Evolutionary conservation across 2,329 filamentous ascomycete genomes (phyloP).

Genomic region (Ilyonectria sp.): DNA sequence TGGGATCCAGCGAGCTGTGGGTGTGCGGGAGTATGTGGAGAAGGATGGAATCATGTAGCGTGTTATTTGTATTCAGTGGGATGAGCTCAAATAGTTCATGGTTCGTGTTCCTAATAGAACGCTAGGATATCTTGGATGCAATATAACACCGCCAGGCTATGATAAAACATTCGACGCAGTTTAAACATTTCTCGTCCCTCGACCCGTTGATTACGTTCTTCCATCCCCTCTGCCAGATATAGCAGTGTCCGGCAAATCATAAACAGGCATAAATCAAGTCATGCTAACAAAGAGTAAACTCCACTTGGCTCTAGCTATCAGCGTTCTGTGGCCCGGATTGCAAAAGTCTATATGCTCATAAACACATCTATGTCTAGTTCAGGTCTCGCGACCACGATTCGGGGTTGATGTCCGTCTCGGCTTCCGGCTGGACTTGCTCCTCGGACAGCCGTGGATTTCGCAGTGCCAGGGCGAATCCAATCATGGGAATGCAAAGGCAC

Average conservation of each 20-base stretch:
- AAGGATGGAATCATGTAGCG: slow-evolving; percentile 18
- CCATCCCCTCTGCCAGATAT: neutral
- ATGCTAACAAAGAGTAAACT: neutral
- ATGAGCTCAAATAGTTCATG: neutral
- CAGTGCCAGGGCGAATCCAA: slow-evolving; percentile 59
- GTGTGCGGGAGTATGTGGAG: neutral
- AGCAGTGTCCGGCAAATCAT: neutral
- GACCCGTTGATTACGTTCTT: neutral
- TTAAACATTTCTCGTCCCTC: no score
- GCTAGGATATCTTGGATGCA: neutral
- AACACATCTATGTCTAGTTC: neutral
- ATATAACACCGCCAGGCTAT: neutral
- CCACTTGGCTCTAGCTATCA: neutral
- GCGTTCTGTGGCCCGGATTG: neutral
- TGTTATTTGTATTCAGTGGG: neutral
- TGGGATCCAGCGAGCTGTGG: neutral
- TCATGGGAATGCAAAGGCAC: slow-evolving; percentile 62
- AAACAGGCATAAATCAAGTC: neutral
- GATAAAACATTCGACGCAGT: no score
- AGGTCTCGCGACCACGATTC: neutral
- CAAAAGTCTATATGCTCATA: neutral
- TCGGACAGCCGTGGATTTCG: slow-evolving; percentile 62
- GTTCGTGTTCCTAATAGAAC: no score
- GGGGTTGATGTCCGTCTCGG: slow-evolving; percentile 23
- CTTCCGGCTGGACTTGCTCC: slow-evolving; percentile 45